Percentiles rank a stretch among this genome's conserved stretches.
Evolutionary conservation across 768 basidiomycete species (phyloP).

Genomic region (Lactarius akahatsu): DNA sequence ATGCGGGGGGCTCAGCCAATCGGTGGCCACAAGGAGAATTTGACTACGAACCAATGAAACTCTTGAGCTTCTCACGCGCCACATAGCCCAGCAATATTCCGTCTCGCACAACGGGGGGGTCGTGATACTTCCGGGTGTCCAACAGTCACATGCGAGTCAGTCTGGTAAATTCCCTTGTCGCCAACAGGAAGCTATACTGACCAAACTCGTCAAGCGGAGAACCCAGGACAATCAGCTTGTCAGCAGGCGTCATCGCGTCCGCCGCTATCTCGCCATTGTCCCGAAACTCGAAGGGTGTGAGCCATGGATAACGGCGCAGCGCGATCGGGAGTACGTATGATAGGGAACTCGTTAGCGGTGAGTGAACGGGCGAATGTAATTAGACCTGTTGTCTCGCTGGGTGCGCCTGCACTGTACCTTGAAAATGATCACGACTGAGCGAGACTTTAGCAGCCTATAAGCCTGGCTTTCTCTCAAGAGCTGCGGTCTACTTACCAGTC

Average conservation of each 20-base stretch:
- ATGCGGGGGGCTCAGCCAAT: conserved; percentile 13
- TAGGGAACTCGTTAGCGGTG: too few relatives aligned
- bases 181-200: conserved; percentile 27
- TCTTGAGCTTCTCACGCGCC: conserved; percentile 52
- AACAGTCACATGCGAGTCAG: conserved; percentile 35
- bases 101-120: conserved; percentile 61
- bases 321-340: conserved; percentile 77
- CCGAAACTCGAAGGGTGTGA: conserved; percentile 61
- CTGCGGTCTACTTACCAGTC: conserved; percentile 57
- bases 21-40: background rate
- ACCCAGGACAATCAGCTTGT: conserved; percentile 43
- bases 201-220: conserved; percentile 52
- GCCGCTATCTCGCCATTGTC: conserved; percentile 64
- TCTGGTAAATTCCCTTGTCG: background rate
- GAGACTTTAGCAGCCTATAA: too few relatives aligned
- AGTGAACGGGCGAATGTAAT: too few relatives aligned
- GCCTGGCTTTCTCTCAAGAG: background rate
- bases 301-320: conserved; percentile 68
- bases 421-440: too few relatives aligned
- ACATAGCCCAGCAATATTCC: conserved; percentile 60
- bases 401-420: too few relatives aligned
- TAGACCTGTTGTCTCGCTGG: too few relatives aligned
- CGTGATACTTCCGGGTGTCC: conserved; percentile 49
- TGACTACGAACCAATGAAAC: conserved; percentile 35
- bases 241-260: conserved; percentile 56